Evolutionary conservation across 192 early-diverging fungal species (phyloP).

Genomic region (Fimicolochytrium jonesii): DNA sequence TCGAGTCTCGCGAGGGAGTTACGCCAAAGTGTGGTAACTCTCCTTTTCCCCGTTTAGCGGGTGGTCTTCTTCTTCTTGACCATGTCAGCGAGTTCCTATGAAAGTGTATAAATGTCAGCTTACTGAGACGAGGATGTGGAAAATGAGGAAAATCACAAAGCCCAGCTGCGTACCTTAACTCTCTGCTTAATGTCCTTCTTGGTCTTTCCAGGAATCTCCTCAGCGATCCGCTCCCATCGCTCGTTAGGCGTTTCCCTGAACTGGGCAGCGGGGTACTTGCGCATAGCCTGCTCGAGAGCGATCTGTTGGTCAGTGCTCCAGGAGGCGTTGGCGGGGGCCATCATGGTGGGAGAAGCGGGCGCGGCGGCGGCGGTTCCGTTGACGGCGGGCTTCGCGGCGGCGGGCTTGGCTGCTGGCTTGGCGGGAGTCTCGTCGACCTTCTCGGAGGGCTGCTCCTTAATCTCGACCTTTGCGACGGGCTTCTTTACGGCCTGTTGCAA

Average conservation of each 20-base stretch:
- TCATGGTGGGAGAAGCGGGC: slow-evolving; percentile 19
- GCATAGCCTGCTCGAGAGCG: slow-evolving; percentile 38
- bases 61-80: slow-evolving; percentile 40
- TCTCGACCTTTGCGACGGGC: slow-evolving; percentile 25
- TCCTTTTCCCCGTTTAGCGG: too few relatives aligned
- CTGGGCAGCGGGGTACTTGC: slow-evolving; percentile 41
- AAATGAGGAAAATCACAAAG: background rate
- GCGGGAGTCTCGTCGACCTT: slow-evolving; percentile 18
- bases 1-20: too few relatives aligned
- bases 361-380: background rate
- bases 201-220: slow-evolving; percentile 38
- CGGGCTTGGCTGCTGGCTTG: background rate
- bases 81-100: slow-evolving; percentile 37
- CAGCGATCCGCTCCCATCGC: slow-evolving; percentile 51
- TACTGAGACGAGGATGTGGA: background rate
- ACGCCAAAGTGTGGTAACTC: too few relatives aligned
- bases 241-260: slow-evolving; percentile 38
- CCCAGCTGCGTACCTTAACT: slow-evolving; percentile 32
- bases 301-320: slow-evolving; percentile 46
- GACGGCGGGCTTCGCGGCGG: background rate
- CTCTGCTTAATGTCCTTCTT: slow-evolving; percentile 48
- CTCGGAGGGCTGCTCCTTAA: slow-evolving; percentile 28
- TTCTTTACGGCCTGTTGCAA: slow-evolving; percentile 33
- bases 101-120: background rate
- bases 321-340: slow-evolving; percentile 24